phyloP scores from a whole-genome alignment of 768 basidiomycete genomes.

The Fomitopsis serialis region DNA sequence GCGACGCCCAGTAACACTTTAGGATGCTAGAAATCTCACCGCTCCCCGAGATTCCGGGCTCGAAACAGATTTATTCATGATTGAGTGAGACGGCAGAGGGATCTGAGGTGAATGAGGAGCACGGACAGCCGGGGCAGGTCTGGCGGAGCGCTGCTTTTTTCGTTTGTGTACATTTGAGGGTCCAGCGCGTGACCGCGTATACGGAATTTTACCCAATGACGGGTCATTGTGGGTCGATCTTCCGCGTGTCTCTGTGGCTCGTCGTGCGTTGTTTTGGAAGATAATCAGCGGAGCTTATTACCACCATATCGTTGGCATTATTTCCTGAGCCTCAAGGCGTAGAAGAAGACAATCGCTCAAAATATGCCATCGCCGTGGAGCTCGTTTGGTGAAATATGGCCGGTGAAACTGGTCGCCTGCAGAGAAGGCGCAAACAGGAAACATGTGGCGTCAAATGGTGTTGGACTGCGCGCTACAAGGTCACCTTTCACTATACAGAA shows the following conservation, averaged over 20 bases:
- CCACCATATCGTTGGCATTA: neutral
- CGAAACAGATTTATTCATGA: slow-evolving; percentile 3
- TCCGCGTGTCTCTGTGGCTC: neutral
- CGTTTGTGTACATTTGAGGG: slow-evolving; percentile 1
- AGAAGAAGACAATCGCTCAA: neutral
- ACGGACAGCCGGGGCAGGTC: neutral
- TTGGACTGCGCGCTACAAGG: no score
- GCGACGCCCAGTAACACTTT: no score
- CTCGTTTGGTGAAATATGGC: neutral
- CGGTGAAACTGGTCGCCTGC: no score
- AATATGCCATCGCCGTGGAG: neutral
- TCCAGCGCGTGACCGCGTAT: neutral
- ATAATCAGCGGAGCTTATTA: neutral
- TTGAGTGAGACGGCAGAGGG: neutral
- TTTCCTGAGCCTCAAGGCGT: neutral
- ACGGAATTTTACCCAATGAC: neutral
- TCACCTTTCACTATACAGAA: no score
- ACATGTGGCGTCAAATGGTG: no score
- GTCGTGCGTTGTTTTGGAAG: neutral
- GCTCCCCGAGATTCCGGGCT: neutral
- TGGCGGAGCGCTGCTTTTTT: neutral
- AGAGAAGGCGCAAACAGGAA: no score
- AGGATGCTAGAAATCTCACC: neutral
- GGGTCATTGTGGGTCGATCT: neutral
- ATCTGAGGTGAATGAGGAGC: neutral